Evolutionary conservation across 331 rosid species (phyloP).

Genomic region (Acacia concinna): DNA sequence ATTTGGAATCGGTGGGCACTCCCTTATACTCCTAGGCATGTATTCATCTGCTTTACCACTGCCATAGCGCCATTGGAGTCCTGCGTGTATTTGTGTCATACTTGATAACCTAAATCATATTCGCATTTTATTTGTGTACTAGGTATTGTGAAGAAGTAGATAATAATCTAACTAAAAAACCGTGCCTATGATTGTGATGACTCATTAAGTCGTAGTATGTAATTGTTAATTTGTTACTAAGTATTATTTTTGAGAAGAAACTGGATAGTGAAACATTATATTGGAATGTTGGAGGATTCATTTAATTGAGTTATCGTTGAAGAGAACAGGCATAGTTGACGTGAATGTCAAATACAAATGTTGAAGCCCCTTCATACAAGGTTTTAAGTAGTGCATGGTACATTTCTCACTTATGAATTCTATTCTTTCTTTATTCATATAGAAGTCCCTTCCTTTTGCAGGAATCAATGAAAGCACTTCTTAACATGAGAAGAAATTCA

Average conservation of each 20-base stretch:
- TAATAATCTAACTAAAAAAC: neutral
- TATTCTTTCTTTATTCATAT: constrained; percentile 28
- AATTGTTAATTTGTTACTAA: neutral
- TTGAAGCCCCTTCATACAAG: constrained; percentile 10
- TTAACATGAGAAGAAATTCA: constrained; percentile 71
- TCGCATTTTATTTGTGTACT: neutral
- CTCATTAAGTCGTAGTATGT: neutral
- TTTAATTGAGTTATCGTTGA: constrained; percentile 2
- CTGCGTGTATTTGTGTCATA: neutral
- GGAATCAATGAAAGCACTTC: constrained; percentile 76
- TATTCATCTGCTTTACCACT: constrained; percentile 39
- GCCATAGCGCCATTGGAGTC: neutral
- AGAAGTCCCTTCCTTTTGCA: constrained; percentile 41
- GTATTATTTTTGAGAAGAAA: constrained; percentile 1
- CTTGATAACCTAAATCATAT: constrained; percentile 1
- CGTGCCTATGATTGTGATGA: neutral
- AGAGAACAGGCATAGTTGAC: constrained; percentile 12
- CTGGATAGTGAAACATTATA: constrained; percentile 1
- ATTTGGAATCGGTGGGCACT: constrained; percentile 95
- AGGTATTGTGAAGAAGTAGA: neutral
- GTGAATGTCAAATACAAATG: constrained; percentile 9
- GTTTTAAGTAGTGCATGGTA: constrained; percentile 7
- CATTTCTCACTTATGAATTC: constrained; percentile 20
- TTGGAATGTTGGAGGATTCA: constrained; percentile 7
- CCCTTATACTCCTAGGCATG: constrained; percentile 77